phyloP scores from a whole-genome alignment of 805 yeast genomes.

The Candida michaelii region DNA sequence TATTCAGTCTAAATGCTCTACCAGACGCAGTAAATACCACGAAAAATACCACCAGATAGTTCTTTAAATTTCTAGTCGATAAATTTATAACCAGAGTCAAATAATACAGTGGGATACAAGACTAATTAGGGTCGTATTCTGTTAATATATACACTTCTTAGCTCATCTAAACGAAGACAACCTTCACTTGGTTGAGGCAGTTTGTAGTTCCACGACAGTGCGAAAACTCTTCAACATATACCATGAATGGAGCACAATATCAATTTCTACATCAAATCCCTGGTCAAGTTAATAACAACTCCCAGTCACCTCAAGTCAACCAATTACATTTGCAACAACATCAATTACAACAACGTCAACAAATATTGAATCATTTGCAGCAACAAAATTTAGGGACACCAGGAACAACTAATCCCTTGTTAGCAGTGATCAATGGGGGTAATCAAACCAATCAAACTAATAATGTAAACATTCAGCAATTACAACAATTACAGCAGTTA shows the following conservation, averaged over 20 bases:
- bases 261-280: constrained; percentile 38
- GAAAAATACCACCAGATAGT: too few species aligned
- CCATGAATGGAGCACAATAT: constrained; percentile 44
- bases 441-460: constrained; percentile 12
- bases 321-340: constrained; percentile 26
- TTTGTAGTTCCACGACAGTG: constrained; percentile 1
- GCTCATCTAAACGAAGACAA: too few species aligned
- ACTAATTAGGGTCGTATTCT: neutral
- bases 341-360: constrained; percentile 30
- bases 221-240: neutral
- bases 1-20: too few species aligned
- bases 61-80: too few species aligned
- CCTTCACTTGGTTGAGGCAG: too few species aligned
- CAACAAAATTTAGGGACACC: constrained; percentile 25
- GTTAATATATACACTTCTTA: too few species aligned
- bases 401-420: constrained; percentile 31
- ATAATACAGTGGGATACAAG: too few species aligned
- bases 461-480: constrained; percentile 17
- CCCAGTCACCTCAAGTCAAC: constrained; percentile 34
- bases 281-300: constrained; percentile 22
- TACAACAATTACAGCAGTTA: constrained; percentile 26
- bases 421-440: constrained; percentile 36
- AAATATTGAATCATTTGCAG: constrained; percentile 22
- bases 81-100: too few species aligned
- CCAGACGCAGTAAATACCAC: too few species aligned